Base-by-base conservation (phyloP, 2,329 filamentous ascomycete genomes). In the Xylaria polymorpha region DNA sequence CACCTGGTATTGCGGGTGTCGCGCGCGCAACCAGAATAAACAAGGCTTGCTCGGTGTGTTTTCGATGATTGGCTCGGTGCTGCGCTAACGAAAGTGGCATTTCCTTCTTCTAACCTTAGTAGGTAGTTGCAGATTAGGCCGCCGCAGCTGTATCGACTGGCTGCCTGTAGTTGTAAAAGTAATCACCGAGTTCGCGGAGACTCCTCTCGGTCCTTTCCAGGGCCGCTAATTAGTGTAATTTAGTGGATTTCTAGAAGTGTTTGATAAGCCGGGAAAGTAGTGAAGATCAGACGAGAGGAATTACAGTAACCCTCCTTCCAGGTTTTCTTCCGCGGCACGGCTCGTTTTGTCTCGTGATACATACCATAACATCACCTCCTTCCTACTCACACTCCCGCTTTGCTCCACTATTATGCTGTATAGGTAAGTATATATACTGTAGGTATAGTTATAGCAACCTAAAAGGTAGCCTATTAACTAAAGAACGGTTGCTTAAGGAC, bases 1-100 rank as follows among this genome's bases (percentile, higher is more conserved):
- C 56, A 57, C 25, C 25, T 37, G 35, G 35, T 59, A 35, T 20
- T 14, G 15, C 25, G 41, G 43, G 14, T 46, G 20, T 46, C 15
- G 39, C 37, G 41, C 39, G 39, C 15, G 56, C 14, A 46, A 18
- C 22, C 9, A 18, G 56, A 22, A 32, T 20, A 46, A 22, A 41
- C 39, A 35, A 14, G n/a, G 43, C 37, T 59, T 55, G 14, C 18
- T 39, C 60, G 14, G 39, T 39, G 59, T 20, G 37, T 32, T 20
- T 58, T 56, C 35, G 9, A 53, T 64, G 44, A 69, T 70, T 70
- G 67, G 69, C 35, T 61, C 41, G n/a, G 51, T 32, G 64, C 25
- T 53, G 51, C 67, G 61, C 67, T 61, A 67, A 56, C 60, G 39
- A 46, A 53, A 35, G 44, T 56, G 39, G 53, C 43, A 50, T 48